phyloP scores from a whole-genome alignment of 176 grass and related monocot species.

The Chloris gayana region DNA sequence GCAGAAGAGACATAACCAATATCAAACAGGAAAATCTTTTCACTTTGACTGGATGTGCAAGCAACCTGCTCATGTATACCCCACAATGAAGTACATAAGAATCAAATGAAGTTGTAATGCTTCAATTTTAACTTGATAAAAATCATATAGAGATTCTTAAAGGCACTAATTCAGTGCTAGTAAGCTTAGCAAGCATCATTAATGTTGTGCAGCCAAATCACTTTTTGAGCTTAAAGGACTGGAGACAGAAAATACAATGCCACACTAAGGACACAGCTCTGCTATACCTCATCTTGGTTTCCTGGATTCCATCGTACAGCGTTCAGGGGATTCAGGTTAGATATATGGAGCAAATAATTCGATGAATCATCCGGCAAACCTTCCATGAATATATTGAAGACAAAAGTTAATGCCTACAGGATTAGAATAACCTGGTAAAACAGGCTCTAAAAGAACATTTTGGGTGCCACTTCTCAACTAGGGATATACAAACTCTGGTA shows the following conservation, averaged over 20 bases:
- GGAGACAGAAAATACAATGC: neutral
- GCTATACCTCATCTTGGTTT: conserved; percentile 93
- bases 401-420: conserved; percentile 22
- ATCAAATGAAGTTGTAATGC: neutral
- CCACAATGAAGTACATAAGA: conserved; percentile 30
- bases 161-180: neutral
- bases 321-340: conserved; percentile 44
- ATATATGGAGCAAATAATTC: conserved; percentile 77
- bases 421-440: conserved; percentile 4
- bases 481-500: conserved; percentile 15
- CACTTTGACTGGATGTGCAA: conserved; percentile 71
- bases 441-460: conserved; percentile 24
- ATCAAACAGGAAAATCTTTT: conserved; percentile 70
- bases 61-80: conserved; percentile 65
- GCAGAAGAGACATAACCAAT: conserved; percentile 70
- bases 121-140: neutral
- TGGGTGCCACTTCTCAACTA: conserved; percentile 4
- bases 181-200: neutral
- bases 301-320: conserved; percentile 84
- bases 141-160: neutral
- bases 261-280: conserved; percentile 6
- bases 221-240: neutral
- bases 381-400: conserved; percentile 25
- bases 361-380: conserved; percentile 55
- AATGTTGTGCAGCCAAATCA: neutral